Evolutionary conservation across 2,329 filamentous ascomycete species (phyloP), one percentile per base, ranked within the genome.

Genomic region (Byssochlamys sp.): DNA sequence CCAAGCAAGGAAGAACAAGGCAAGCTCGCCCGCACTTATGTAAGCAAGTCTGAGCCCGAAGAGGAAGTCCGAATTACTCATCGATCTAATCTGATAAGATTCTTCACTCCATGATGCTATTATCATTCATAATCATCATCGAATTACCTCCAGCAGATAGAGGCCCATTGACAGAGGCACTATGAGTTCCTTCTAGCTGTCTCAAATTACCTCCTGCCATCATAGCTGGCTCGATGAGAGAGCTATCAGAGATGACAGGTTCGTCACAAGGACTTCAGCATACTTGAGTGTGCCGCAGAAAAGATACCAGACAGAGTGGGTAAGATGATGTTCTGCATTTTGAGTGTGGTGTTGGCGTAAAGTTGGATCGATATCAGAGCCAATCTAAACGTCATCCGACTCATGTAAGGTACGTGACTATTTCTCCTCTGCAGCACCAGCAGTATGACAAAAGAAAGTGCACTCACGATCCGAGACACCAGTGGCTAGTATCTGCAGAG

Each of bases 221-320:
- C 6, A 1, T 51, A 1, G 48, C 3, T 50, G 19, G 19, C 26
- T 14, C 2, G 3, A 50, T 9, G 24, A 50, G 10, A 7, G 48
- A 14, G n/a, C 5, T 7, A 9, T 50, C 48, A 24, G 10, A 14
- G 9, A 50, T 9, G 10, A 63, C 5, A 9, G 74, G 64, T 26
- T 26, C 26, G 3, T 45, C 54, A 1, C 27, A 0, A 75, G 65
- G 4, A 73, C 58, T 0, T 55, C 57, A 0, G 66, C 54, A 9
- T 74, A 65, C 1, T 64, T 69, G 2, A 77, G 65, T 0, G 70
- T 76, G 11, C 74, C 72, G 59, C 77, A 77, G 59, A 77, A 76
- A 63, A 77, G 77, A 59, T 77, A 77, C 67, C 69, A 75, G 0
- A 78, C 71, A 0, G 70, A 71, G 66, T 12, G 19, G 65, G 68